Evolutionary conservation across 192 early-diverging fungal species (phyloP).

Genomic region (Diversispora epigaea): DNA sequence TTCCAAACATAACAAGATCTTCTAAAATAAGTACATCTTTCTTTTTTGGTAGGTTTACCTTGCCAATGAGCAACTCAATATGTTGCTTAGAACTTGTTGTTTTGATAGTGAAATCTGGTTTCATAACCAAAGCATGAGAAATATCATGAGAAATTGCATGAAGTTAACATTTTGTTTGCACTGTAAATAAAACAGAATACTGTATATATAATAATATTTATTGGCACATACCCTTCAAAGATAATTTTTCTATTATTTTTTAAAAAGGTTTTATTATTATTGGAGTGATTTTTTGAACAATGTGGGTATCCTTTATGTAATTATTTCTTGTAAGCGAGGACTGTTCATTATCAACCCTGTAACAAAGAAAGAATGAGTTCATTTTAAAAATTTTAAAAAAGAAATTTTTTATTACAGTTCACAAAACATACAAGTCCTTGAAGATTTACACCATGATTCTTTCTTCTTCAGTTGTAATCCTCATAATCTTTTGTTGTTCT

Average conservation of each 20-base stretch:
- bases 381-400: not conserved
- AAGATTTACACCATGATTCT: conserved; percentile 18
- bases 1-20: conserved; percentile 20
- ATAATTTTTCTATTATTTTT: conserved; percentile 10
- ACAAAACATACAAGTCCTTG: conserved; percentile 27
- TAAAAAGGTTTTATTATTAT: conserved; percentile 13
- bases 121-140: conserved; percentile 19
- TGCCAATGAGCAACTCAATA: conserved; percentile 21
- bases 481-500: conserved; percentile 24
- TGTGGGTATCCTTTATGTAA: not conserved
- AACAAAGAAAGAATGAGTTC: conserved; percentile 13
- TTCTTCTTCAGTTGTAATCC: conserved; percentile 8
- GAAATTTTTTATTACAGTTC: not conserved
- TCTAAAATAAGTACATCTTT: not conserved
- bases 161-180: conserved; percentile 21
- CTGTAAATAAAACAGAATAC: not conserved
- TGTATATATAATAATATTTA: conserved; percentile 5
- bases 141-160: not conserved
- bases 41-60: conserved; percentile 14
- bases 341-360: conserved; percentile 16
- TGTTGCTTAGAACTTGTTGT: conserved; percentile 16
- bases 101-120: conserved; percentile 23
- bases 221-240: conserved; percentile 15
- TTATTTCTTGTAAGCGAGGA: conserved; percentile 12
- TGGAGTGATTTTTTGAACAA: not conserved